Conservation (phyloP, 345 rosid genomes). For the Barbarea vulgaris region DNA sequence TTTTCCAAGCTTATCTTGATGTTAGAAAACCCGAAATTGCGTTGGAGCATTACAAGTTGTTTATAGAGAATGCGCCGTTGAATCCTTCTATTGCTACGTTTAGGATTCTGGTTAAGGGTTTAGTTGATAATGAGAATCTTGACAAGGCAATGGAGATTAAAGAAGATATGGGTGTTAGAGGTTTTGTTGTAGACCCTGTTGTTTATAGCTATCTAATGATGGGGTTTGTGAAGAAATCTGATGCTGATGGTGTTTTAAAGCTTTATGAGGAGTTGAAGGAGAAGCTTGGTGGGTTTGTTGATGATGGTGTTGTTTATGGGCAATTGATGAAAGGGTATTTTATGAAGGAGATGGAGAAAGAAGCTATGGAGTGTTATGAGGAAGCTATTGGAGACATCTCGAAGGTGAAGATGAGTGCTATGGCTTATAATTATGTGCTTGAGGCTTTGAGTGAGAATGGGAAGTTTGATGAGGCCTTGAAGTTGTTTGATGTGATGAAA, state of each 20-base stretch:
- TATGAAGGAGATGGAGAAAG: conserved; percentile 68
- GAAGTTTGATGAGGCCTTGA: conserved; percentile 74
- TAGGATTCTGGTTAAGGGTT: conserved; percentile 73
- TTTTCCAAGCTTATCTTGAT: conserved; percentile 83
- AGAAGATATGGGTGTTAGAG: conserved; percentile 69
- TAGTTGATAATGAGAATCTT: conserved; percentile 74
- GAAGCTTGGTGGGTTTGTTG: conserved; percentile 68
- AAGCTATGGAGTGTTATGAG: conserved; percentile 78
- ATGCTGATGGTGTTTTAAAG: conserved; percentile 61
- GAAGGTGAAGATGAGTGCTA: conserved; percentile 62
- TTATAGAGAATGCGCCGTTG: conserved; percentile 65
- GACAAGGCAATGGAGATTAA: conserved; percentile 84
- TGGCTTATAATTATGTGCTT: conserved; percentile 68
- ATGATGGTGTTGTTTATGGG: conserved; percentile 85
- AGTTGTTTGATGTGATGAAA: conserved; percentile 70
- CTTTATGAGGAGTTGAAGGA: conserved; percentile 79
- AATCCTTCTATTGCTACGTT: conserved; percentile 78
- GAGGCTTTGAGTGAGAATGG: conserved; percentile 76
- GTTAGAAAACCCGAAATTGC: conserved; percentile 81
- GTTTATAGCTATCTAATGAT: conserved; percentile 75
- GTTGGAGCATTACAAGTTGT: conserved; percentile 74
- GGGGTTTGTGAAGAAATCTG: conserved; percentile 56
- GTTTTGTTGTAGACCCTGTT: conserved; percentile 61
- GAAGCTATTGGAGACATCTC: conserved; percentile 58
- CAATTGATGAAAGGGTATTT: conserved; percentile 78